Conservation (phyloP, 1,284 basidiomycete genomes). For the Sanghuangporus weigelae region DNA sequence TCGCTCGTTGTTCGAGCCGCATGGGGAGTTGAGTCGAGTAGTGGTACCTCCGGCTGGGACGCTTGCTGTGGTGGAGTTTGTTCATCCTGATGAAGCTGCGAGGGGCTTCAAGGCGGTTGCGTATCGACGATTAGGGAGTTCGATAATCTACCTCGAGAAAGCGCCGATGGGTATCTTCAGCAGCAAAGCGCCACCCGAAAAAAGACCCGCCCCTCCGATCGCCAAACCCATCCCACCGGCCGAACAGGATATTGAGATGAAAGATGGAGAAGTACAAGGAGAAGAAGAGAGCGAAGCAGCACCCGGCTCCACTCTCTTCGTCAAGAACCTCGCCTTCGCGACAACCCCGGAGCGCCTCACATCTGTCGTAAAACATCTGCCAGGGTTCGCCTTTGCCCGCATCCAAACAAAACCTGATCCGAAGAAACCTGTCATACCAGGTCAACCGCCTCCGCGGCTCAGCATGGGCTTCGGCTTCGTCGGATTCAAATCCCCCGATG, state of each 20-base stretch:
- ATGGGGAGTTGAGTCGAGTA: constrained; percentile 74
- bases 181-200: constrained; percentile 21
- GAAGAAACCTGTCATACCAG: constrained; percentile 56
- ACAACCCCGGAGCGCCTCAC: constrained; percentile 78
- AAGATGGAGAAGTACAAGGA: constrained; percentile 29
- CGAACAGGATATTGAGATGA: constrained; percentile 30
- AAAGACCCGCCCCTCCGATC: constrained; percentile 22
- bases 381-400: constrained; percentile 84
- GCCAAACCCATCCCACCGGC: constrained; percentile 34
- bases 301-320: constrained; percentile 82
- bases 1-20: constrained; percentile 71
- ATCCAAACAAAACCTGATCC: constrained; percentile 91
- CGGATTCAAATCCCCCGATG: constrained; percentile 77
- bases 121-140: constrained; percentile 86
- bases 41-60: constrained; percentile 92
- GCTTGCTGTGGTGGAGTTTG: constrained; percentile 90
- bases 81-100: constrained; percentile 61
- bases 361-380: constrained; percentile 70
- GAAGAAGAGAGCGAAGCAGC: constrained; percentile 45
- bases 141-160: constrained; percentile 90
- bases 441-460: constrained; percentile 40
- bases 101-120: constrained; percentile 80
- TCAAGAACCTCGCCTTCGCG: constrained; percentile 91
- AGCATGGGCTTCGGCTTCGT: constrained; percentile 98
- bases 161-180: constrained; percentile 81